phyloP scores from a whole-genome alignment of 768 basidiomycete genomes.

The Mycena polygramma region DNA sequence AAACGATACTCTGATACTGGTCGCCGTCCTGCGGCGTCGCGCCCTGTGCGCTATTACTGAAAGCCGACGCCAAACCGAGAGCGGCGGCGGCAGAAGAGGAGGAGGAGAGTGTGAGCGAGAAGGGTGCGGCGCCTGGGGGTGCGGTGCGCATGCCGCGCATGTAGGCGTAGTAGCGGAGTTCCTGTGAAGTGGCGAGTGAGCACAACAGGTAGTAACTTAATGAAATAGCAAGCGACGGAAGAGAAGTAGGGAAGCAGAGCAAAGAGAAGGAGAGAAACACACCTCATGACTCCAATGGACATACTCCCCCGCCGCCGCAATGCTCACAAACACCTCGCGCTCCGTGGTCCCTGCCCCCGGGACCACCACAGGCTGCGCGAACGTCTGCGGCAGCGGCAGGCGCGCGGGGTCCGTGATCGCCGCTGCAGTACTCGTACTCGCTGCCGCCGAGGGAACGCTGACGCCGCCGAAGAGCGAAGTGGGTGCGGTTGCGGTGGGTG shows the following conservation, averaged over 20 bases:
- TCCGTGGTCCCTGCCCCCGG: slow-evolving; percentile 20
- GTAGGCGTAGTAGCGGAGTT: slow-evolving; percentile 51
- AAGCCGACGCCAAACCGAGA: too few species aligned
- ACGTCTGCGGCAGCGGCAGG: slow-evolving; percentile 46
- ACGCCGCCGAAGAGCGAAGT: not conserved
- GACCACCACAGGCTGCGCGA: slow-evolving; percentile 40
- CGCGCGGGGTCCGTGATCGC: slow-evolving; percentile 28
- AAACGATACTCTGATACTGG: slow-evolving; percentile 46
- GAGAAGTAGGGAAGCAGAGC: not conserved
- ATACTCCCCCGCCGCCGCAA: slow-evolving; percentile 47
- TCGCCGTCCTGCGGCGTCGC: slow-evolving; percentile 38
- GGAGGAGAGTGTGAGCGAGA: not conserved
- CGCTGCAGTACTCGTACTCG: not conserved
- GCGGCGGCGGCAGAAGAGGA: not conserved
- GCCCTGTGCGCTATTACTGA: too few species aligned
- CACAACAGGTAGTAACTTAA: too few species aligned
- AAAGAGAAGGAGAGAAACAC: slow-evolving; percentile 14
- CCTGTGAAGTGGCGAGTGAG: slow-evolving; percentile 39
- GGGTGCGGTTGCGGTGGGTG: not conserved
- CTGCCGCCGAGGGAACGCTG: too few species aligned
- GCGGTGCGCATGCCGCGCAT: slow-evolving; percentile 42
- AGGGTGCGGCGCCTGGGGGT: slow-evolving; percentile 28
- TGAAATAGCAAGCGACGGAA: not conserved
- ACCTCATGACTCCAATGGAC: slow-evolving; percentile 51
- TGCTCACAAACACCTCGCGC: slow-evolving; percentile 43